Conservation (phyloP, 2,329 filamentous ascomycete species). For the Botryotinia narcissicola region DNA sequence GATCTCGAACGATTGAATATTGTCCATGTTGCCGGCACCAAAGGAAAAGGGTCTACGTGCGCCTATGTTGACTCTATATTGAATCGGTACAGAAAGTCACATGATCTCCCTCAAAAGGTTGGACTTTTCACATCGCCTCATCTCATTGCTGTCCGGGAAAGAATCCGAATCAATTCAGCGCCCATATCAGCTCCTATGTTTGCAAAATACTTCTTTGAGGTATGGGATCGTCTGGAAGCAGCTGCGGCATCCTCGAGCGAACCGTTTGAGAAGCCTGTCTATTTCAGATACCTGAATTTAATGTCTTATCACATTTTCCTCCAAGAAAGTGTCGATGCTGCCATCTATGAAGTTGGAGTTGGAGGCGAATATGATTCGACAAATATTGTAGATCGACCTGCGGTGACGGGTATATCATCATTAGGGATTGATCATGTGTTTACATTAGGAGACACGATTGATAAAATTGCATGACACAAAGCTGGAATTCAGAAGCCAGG, state of each 20-base stretch:
- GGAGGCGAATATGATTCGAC: conserved; percentile 69
- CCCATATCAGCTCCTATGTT: conserved; percentile 60
- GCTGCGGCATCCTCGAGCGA: conserved; percentile 36
- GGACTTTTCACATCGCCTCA: conserved; percentile 70
- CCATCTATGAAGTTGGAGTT: conserved; percentile 65
- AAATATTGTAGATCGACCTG: conserved; percentile 59
- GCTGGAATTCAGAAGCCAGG: conserved; percentile 66
- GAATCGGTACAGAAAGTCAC: conserved; percentile 45
- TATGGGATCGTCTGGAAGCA: conserved; percentile 56
- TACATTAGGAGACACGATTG: conserved; percentile 59
- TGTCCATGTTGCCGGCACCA: conserved; percentile 71
- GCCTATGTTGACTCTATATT: conserved; percentile 66
- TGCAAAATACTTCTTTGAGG: conserved; percentile 64
- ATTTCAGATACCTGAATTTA: conserved; percentile 63
- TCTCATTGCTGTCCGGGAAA: conserved; percentile 64
- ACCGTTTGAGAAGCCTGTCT: conserved; percentile 47
- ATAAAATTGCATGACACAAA: conserved; percentile 72
- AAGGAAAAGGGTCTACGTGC: conserved; percentile 73
- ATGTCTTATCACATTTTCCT: conserved; percentile 66
- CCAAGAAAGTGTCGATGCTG: conserved; percentile 57
- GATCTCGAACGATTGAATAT: conserved; percentile 59
- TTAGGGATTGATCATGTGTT: conserved; percentile 68
- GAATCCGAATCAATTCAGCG: conserved; percentile 59
- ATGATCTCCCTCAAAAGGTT: conserved; percentile 39
- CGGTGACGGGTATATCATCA: conserved; percentile 61